These are phyloP conservation scores for Pestalotiopsis fici DNA, from an alignment of 2,329 filamentous ascomycete genomes.

Conservation along the genomic window DNA sequence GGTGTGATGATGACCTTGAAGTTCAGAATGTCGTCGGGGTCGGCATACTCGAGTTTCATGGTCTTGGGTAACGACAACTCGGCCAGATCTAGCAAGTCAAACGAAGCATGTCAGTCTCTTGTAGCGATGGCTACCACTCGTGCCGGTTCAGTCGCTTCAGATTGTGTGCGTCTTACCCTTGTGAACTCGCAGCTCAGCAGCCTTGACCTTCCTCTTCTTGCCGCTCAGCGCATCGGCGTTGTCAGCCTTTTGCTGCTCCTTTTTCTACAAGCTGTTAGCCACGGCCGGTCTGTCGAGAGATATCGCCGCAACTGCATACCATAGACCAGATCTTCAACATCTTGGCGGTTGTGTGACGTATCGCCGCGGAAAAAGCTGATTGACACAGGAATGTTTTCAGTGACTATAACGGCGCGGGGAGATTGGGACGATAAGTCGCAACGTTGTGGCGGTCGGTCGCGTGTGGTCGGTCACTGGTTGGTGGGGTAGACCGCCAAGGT, in stretches of 20 bases:
- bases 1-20: slow-evolving; percentile 81
- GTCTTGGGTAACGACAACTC: slow-evolving; percentile 78
- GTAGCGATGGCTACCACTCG: neutral
- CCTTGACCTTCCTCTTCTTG: slow-evolving; percentile 99
- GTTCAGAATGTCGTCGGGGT: slow-evolving; percentile 84
- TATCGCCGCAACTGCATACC: slow-evolving; percentile 52
- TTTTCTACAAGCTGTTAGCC: slow-evolving; percentile 64
- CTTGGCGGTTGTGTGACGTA: slow-evolving; percentile 39
- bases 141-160: neutral
- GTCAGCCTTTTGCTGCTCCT: slow-evolving; percentile 94
- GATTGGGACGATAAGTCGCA: neutral
- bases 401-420: slow-evolving; percentile 6
- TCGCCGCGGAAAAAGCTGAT: neutral
- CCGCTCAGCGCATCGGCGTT: slow-evolving; percentile 73
- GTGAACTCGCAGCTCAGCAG: slow-evolving; percentile 91
- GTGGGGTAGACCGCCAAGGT: neutral
- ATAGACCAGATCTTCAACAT: slow-evolving; percentile 99
- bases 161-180: slow-evolving; percentile 66
- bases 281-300: neutral
- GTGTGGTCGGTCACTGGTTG: neutral
- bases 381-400: neutral
- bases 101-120: neutral
- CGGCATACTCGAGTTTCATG: slow-evolving; percentile 80
- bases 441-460: neutral
- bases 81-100: slow-evolving; percentile 63